phyloP scores from a whole-genome alignment of 73 alveolate genomes.

The Paramecium tetraurelia region DNA sequence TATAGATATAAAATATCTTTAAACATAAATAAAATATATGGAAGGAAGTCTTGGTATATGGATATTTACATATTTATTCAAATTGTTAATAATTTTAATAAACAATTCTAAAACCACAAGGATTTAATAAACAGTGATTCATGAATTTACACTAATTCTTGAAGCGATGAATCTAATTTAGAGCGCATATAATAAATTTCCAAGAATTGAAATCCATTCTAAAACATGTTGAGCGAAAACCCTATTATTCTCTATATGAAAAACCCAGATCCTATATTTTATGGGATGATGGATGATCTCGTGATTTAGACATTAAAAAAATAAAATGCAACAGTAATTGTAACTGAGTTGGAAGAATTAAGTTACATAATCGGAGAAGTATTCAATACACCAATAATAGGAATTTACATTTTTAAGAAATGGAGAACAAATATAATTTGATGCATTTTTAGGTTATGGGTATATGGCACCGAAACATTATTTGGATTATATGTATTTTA shows the following conservation, averaged over 20 bases:
- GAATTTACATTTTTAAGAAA: neutral
- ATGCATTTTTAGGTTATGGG: conserved; percentile 17
- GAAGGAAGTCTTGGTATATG: neutral
- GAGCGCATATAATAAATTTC: neutral
- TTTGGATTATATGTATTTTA: neutral
- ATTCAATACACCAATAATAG: neutral
- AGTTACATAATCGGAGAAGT: neutral
- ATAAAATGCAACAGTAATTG: neutral
- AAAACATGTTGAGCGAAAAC: neutral
- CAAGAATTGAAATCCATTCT: neutral
- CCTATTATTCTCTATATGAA: neutral
- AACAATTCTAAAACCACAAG: neutral
- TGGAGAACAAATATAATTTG: neutral
- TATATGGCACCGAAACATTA: conserved; percentile 23
- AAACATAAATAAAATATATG: neutral
- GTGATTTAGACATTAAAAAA: neutral
- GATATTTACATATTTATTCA: neutral
- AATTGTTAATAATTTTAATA: neutral
- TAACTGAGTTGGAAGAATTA: neutral
- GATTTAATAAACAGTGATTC: neutral
- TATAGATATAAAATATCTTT: neutral
- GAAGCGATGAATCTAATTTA: neutral
- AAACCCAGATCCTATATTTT: conserved; percentile 37
- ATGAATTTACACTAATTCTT: neutral
- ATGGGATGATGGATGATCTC: neutral